A percentile compares a stretch with the other conserved stretches of the same genome.
phyloP scores from a whole-genome alignment of 192 early-diverging fungal genomes.

The Paraglomus brasilianum region DNA sequence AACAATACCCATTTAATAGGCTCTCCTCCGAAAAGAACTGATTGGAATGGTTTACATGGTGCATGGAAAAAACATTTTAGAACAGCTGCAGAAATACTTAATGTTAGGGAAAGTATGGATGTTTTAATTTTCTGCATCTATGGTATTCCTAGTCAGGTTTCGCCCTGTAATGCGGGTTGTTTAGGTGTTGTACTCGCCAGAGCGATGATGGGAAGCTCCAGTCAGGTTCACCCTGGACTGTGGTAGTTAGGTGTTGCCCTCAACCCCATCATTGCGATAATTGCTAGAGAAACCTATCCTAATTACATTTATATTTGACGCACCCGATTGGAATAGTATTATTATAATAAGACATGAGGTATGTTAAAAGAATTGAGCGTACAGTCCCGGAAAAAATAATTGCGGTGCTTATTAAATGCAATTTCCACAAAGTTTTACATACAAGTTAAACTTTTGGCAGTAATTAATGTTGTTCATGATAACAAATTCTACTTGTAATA shows the following conservation, averaged over 20 bases:
- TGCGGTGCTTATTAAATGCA: too few species aligned
- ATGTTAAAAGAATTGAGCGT: constrained; percentile 13
- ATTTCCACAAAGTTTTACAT: too few species aligned
- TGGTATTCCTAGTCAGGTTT: constrained; percentile 12
- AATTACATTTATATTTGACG: constrained; percentile 11
- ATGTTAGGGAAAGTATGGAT: not conserved
- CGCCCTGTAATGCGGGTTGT: constrained; percentile 3
- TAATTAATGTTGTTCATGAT: too few species aligned
- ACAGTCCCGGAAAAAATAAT: too few species aligned
- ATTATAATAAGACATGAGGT: constrained; percentile 5
- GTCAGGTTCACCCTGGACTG: not conserved
- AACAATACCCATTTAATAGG: constrained; percentile 12
- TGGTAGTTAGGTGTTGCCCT: constrained; percentile 15
- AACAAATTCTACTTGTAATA: too few species aligned
- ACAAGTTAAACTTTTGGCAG: too few species aligned
- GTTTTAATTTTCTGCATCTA: not conserved
- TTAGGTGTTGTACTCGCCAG: not conserved
- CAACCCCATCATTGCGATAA: constrained; percentile 11
- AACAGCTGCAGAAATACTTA: constrained; percentile 5
- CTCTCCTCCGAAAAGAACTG: constrained; percentile 1
- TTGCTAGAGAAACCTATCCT: constrained; percentile 4
- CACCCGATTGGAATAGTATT: constrained; percentile 22
- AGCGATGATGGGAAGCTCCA: not conserved
- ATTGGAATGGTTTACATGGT: constrained; percentile 8
- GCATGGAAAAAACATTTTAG: constrained; percentile 2